A percentile compares a stretch with the other conserved stretches of the same genome.
Evolutionary conservation across 108 stramenopile species (phyloP).

Genomic region (Pseudonitzschia multistriata): DNA sequence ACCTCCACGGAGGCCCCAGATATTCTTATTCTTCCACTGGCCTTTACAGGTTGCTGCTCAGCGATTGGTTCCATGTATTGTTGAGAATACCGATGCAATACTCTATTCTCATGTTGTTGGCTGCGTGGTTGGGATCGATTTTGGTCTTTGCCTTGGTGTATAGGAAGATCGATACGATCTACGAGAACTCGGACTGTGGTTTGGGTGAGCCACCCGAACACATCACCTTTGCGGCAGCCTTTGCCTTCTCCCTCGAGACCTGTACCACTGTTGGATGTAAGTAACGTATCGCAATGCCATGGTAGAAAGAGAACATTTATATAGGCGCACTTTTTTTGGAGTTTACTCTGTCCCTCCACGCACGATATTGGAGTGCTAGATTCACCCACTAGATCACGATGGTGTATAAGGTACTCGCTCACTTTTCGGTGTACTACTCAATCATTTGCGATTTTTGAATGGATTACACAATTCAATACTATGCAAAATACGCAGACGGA

Average conservation of each 20-base stretch:
- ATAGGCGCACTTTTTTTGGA: too few relatives aligned
- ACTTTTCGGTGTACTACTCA: too few relatives aligned
- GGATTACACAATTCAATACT: background rate
- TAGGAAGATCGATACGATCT: slow-evolving; percentile 36
- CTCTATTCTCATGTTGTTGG: slow-evolving; percentile 43
- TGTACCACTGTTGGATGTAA: slow-evolving; percentile 73
- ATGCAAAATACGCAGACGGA: background rate
- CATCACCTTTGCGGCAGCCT: slow-evolving; percentile 45
- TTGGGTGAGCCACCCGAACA: slow-evolving; percentile 38
- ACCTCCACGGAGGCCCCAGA: slow-evolving; percentile 11
- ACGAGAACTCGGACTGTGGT: slow-evolving; percentile 52
- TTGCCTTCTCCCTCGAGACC: slow-evolving; percentile 83
- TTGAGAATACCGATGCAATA: slow-evolving; percentile 47
- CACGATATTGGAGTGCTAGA: too few relatives aligned
- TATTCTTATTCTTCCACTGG: background rate
- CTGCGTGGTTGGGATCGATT: slow-evolving; percentile 62
- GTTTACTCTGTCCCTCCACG: too few relatives aligned
- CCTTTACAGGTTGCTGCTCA: slow-evolving; percentile 22
- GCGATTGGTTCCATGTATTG: slow-evolving; percentile 85
- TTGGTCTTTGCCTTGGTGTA: slow-evolving; percentile 70
- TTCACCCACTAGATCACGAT: too few relatives aligned
- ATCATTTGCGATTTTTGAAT: too few relatives aligned
- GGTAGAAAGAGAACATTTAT: too few relatives aligned
- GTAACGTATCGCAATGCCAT: background rate
- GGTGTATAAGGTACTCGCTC: too few relatives aligned